Conservation (phyloP, 495 filamentous ascomycete genomes). For the Oleoguttula mirabilis region DNA sequence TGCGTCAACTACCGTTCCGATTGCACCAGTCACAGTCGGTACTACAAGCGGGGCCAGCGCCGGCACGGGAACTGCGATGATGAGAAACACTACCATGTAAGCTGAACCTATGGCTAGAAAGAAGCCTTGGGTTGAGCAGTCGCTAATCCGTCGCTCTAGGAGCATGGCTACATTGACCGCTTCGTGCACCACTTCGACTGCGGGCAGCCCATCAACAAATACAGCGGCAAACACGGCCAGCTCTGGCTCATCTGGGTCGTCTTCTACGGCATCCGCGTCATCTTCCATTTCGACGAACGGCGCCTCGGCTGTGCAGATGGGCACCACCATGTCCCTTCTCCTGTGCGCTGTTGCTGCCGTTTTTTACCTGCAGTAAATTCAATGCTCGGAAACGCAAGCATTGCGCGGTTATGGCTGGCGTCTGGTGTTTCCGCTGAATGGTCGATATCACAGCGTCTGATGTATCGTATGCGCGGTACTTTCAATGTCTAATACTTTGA, state of each 20-base stretch:
- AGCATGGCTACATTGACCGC: conserved; percentile 11
- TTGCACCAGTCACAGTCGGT: not conserved
- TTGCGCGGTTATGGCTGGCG: too few relatives aligned
- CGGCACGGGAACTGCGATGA: conserved; percentile 16
- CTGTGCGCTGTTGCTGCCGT: conserved; percentile 29
- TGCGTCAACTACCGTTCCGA: conserved; percentile 2
- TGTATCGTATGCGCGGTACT: too few relatives aligned
- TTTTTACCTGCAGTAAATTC: conserved; percentile 21
- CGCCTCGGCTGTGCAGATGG: conserved; percentile 12
- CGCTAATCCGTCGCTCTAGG: too few relatives aligned
- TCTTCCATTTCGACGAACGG: conserved; percentile 11
- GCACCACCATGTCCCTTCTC: conserved; percentile 27
- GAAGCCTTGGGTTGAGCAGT: too few relatives aligned
- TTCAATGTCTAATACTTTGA: too few relatives aligned
- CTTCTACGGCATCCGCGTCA: conserved; percentile 10
- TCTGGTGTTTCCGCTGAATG: too few relatives aligned
- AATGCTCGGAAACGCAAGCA: not conserved
- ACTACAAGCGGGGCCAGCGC: not conserved
- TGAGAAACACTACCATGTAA: conserved; percentile 23
- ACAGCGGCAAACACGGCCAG: conserved; percentile 3
- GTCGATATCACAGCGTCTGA: too few relatives aligned
- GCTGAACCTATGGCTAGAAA: too few relatives aligned
- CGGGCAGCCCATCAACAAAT: not conserved
- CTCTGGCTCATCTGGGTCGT: not conserved
- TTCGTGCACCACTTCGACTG: conserved; percentile 4